Conservation (phyloP, 495 filamentous ascomycete species). For the Xylaria venustula region DNA sequence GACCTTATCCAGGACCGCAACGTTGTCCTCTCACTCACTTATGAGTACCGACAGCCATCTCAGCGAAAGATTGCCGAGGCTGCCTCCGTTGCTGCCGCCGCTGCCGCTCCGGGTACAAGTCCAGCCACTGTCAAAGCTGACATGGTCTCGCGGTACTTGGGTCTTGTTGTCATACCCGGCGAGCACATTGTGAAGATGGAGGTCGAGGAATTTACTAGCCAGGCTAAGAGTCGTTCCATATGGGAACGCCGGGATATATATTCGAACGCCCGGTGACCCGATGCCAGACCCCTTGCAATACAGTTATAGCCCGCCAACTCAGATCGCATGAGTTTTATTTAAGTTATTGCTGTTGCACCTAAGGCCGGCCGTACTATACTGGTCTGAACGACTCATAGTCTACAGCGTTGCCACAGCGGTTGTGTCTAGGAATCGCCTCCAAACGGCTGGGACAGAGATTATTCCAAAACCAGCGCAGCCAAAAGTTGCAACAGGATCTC, state of each 20-base stretch:
- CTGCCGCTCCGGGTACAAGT: too few species aligned
- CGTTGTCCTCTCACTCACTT: conserved; percentile 77
- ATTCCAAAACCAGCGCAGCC: too few species aligned
- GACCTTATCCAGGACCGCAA: conserved; percentile 53
- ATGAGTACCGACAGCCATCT: conserved; percentile 80
- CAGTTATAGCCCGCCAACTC: not conserved
- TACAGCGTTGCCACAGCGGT: too few species aligned
- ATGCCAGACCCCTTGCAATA: not conserved
- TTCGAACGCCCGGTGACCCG: conserved; percentile 4
- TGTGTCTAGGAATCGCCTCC: too few species aligned
- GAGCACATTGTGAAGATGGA: conserved; percentile 84
- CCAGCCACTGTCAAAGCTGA: conserved; percentile 54
- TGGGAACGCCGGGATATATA: conserved; percentile 18
- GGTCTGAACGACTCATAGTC: too few species aligned
- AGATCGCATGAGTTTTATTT: too few species aligned
- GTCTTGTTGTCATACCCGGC: conserved; percentile 87
- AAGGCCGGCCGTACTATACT: too few species aligned
- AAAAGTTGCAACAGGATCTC: not conserved
- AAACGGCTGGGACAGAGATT: too few species aligned
- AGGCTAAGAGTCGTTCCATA: conserved; percentile 32
- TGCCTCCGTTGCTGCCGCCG: conserved; percentile 32
- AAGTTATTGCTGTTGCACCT: too few species aligned
- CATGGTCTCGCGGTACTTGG: conserved; percentile 83
- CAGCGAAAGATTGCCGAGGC: conserved; percentile 48
- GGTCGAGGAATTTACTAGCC: conserved; percentile 67